Conservation (phyloP, 441 rosid genomes). For the Geranium incanum region DNA sequence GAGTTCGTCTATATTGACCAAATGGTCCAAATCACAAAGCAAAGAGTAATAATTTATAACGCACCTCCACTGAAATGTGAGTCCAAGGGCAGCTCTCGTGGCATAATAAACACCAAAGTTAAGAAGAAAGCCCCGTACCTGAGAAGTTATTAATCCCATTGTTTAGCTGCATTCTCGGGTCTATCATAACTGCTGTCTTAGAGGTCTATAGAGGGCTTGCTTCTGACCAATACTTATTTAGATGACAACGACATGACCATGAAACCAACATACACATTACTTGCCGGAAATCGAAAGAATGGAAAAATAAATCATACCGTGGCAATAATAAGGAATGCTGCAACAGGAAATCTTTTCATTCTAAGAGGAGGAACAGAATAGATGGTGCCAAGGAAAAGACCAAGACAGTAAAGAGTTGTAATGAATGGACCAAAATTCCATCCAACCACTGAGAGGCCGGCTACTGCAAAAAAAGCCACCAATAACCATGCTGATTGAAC, state of each 20-base stretch:
- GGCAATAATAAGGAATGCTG: conserved; percentile 89
- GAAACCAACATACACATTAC: conserved; percentile 14
- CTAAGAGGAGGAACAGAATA: conserved; percentile 94
- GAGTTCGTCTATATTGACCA: background rate
- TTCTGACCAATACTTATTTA: background rate
- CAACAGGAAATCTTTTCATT: conserved; percentile 85
- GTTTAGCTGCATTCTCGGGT: background rate
- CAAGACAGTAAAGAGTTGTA: conserved; percentile 65
- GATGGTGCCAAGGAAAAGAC: conserved; percentile 85
- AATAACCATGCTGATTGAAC: conserved; percentile 81
- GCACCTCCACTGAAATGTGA: conserved; percentile 86
- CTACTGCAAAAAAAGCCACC: conserved; percentile 68
- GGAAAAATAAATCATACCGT: conserved; percentile 38
- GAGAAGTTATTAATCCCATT: conserved; percentile 19
- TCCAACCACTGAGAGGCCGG: conserved; percentile 65
- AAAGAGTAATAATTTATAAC: conserved; percentile 17
- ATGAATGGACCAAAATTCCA: conserved; percentile 78
- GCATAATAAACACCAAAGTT: conserved; percentile 90
- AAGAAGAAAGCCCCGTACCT: conserved; percentile 94
- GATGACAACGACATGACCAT: background rate
- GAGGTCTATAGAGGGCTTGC: background rate
- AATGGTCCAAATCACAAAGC: background rate
- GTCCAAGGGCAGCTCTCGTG: conserved; percentile 91
- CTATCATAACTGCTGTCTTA: background rate
- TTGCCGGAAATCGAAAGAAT: conserved; percentile 5